These are phyloP conservation scores for Agaricus subrufescens DNA, from an alignment of 768 basidiomycete species.

Conservation along the genomic window DNA sequence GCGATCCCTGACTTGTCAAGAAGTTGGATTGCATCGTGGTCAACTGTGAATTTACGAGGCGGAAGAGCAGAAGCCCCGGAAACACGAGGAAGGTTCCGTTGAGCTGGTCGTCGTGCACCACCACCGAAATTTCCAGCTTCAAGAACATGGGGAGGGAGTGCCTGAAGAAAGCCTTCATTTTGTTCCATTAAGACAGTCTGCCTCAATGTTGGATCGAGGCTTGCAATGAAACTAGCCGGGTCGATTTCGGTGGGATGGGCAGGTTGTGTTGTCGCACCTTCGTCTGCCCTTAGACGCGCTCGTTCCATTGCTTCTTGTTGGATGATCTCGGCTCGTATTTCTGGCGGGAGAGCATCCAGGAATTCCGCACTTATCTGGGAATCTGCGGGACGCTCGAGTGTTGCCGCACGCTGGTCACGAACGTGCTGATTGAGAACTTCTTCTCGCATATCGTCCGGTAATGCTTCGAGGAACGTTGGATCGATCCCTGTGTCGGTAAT, in stretches of 20 bases:
- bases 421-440: constrained; percentile 98
- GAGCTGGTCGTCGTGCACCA: constrained; percentile 13
- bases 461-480: constrained; percentile 93
- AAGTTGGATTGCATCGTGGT: constrained; percentile 88
- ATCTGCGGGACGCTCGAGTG: constrained; percentile 68
- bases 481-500: constrained; percentile 99
- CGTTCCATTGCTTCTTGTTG: constrained; percentile 91
- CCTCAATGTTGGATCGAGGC: constrained; percentile 83
- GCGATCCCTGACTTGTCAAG: constrained; percentile 89
- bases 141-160: constrained; percentile 79
- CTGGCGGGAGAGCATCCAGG: constrained; percentile 91
- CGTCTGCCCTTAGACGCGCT: constrained; percentile 42
- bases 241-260: constrained; percentile 72
- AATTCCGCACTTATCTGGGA: constrained; percentile 94
- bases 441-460: constrained; percentile 98
- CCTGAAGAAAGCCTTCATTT: constrained; percentile 79
- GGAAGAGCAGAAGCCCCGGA: constrained; percentile 22
- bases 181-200: constrained; percentile 89
- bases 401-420: constrained; percentile 81
- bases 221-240: constrained; percentile 87
- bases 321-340: constrained; percentile 94
- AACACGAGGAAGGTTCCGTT: constrained; percentile 14
- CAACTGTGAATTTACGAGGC: constrained; percentile 46
- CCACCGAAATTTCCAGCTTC: constrained; percentile 62
- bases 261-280: constrained; percentile 34